These are phyloP conservation scores for Trichoderma atrobrunneum DNA, from an alignment of 2,329 filamentous ascomycete genomes.

Conservation along the genomic window DNA sequence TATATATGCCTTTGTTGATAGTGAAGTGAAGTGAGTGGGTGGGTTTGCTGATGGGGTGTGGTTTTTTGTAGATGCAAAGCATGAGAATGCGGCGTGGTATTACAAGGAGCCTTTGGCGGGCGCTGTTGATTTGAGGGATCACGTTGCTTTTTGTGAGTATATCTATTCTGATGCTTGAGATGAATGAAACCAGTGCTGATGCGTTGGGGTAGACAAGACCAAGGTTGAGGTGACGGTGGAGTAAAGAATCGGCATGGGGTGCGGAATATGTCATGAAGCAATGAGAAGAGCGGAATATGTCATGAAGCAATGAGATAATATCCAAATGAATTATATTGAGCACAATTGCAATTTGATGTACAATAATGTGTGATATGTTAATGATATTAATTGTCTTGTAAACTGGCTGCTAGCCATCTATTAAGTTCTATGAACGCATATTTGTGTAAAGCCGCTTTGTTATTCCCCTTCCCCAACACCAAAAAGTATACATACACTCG, in stretches of 20 bases:
- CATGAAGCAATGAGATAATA: neutral
- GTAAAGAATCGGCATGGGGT: neutral
- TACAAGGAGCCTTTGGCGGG: slow-evolving; percentile 51
- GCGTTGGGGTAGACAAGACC: slow-evolving; percentile 30
- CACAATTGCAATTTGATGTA: neutral
- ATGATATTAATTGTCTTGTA: neutral
- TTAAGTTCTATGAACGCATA: neutral
- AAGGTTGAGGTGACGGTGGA: slow-evolving; percentile 31
- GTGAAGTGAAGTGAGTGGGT: neutral
- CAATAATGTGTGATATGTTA: neutral
- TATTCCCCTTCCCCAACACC: neutral
- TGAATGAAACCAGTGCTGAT: neutral
- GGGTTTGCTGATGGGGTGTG: neutral
- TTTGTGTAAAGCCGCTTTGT: neutral
- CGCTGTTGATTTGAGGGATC: slow-evolving; percentile 49
- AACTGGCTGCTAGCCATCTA: neutral
- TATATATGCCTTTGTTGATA: neutral
- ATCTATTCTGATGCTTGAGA: neutral
- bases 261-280: neutral
- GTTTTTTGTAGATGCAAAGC: slow-evolving; percentile 37
- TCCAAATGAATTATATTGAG: neutral
- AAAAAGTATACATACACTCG: neutral
- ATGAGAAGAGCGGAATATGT: neutral
- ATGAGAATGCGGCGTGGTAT: slow-evolving; percentile 58
- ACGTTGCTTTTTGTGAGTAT: slow-evolving; percentile 57